These are phyloP conservation scores for Gloeopeniophorella convolvens DNA, from an alignment of 768 basidiomycete genomes.

Conservation along the genomic window DNA sequence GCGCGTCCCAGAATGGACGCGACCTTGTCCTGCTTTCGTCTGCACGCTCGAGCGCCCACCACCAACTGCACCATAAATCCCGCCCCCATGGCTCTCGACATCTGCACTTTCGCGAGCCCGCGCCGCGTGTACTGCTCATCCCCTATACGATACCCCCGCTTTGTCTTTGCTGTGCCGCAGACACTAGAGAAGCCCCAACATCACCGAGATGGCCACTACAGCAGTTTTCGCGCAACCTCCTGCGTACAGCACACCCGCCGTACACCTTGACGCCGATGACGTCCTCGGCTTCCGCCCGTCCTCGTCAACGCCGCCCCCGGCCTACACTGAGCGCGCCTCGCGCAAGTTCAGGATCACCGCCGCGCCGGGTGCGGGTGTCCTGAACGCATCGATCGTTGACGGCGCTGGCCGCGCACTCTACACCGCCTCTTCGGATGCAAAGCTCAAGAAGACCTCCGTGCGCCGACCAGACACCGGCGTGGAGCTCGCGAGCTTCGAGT, in stretches of 20 bases:
- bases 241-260: neutral
- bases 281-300: neutral
- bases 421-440: constrained; percentile 6
- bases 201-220: no score
- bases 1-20: constrained; percentile 2
- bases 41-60: neutral
- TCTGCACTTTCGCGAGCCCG: no score
- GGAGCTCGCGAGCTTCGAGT: constrained; percentile 7
- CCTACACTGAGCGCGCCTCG: constrained; percentile 7
- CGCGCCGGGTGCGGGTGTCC: constrained; percentile 8
- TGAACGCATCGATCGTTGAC: constrained; percentile 11
- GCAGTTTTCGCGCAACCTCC: neutral
- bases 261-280: neutral
- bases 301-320: constrained; percentile 8
- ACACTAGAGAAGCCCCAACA: no score
- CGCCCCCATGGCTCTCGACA: no score
- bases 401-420: constrained; percentile 2
- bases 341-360: constrained; percentile 9
- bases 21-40: constrained; percentile 12
- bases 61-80: neutral
- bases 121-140: no score
- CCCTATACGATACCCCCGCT: no score
- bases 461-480: neutral
- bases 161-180: no score
- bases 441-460: constrained; percentile 15